Percentiles rank a stretch among this genome's conserved stretches.
Conservation (phyloP, 805 yeast species). For the Saccharomycopsis sp. region DNA sequence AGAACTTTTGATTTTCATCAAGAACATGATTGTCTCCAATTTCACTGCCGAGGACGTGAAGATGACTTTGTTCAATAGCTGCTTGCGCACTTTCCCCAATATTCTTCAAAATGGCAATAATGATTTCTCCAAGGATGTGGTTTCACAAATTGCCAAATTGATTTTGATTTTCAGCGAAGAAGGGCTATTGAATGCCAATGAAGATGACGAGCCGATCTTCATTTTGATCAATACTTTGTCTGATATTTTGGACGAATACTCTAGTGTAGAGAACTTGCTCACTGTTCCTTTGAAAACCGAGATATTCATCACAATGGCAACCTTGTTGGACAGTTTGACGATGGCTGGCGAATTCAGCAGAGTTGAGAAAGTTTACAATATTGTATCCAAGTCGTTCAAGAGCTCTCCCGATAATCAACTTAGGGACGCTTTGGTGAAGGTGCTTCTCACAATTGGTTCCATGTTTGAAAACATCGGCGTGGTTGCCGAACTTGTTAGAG, state of each 20-base stretch:
- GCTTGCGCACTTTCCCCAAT: conserved; percentile 43
- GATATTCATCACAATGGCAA: conserved; percentile 38
- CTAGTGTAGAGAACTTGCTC: conserved; percentile 7
- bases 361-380: conserved; percentile 39
- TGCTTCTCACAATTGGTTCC: conserved; percentile 51
- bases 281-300: conserved; percentile 37
- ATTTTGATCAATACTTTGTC: conserved; percentile 52
- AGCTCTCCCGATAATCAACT: conserved; percentile 50
- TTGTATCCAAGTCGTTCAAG: conserved; percentile 50
- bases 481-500: conserved; percentile 47
- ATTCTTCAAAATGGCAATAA: too few relatives aligned
- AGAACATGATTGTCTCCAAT: conserved; percentile 24
- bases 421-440: conserved; percentile 49
- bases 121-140: too few relatives aligned
- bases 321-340: conserved; percentile 3
- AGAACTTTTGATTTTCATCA: conserved; percentile 45
- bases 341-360: conserved; percentile 31
- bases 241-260: conserved; percentile 11
- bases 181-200: conserved; percentile 46
- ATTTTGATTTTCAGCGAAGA: conserved; percentile 45
- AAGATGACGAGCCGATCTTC: conserved; percentile 35
- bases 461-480: conserved; percentile 35
- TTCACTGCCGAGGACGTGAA: not conserved
- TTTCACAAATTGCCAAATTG: conserved; percentile 45
- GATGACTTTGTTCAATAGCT: conserved; percentile 26